These are phyloP conservation scores for Diaporthe australafricana DNA, from an alignment of 2,329 filamentous ascomycete genomes.

Conservation along the genomic window DNA sequence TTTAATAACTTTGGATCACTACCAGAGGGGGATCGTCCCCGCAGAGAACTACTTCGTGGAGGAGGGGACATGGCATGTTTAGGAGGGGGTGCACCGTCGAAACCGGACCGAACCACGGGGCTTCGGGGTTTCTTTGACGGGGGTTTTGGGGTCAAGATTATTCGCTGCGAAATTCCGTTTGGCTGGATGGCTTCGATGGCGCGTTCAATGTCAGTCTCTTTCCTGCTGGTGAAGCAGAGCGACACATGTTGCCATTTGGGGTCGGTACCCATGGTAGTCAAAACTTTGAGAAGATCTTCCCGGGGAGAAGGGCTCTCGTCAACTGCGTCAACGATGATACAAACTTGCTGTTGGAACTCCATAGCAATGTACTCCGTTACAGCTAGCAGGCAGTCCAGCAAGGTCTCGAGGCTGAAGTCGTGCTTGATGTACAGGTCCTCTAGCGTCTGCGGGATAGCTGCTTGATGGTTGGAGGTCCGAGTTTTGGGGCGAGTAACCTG, in stretches of 20 bases:
- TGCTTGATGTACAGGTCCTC: background rate
- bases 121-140: background rate
- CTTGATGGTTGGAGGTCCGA: too few relatives aligned
- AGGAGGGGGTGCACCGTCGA: background rate
- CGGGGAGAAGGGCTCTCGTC: slow-evolving; percentile 19
- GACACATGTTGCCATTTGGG: slow-evolving; percentile 8
- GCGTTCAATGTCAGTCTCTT: background rate
- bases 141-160: background rate
- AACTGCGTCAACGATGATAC: slow-evolving; percentile 26
- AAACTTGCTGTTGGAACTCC: background rate
- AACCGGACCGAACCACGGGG: background rate
- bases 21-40: background rate
- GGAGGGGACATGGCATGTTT: background rate
- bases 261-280: slow-evolving; percentile 11
- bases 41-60: too few relatives aligned
- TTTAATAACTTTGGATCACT: too few relatives aligned
- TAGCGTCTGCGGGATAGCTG: background rate
- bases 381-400: background rate
- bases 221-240: slow-evolving; percentile 20
- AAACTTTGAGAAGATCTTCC: background rate
- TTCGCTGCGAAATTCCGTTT: too few relatives aligned
- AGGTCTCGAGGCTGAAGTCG: background rate
- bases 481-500: background rate
- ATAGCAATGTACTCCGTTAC: background rate
- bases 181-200: background rate